These are phyloP conservation scores for Hyparrhenia diplandra DNA, from an alignment of 176 grass and related monocot species.

Conservation along the genomic window DNA sequence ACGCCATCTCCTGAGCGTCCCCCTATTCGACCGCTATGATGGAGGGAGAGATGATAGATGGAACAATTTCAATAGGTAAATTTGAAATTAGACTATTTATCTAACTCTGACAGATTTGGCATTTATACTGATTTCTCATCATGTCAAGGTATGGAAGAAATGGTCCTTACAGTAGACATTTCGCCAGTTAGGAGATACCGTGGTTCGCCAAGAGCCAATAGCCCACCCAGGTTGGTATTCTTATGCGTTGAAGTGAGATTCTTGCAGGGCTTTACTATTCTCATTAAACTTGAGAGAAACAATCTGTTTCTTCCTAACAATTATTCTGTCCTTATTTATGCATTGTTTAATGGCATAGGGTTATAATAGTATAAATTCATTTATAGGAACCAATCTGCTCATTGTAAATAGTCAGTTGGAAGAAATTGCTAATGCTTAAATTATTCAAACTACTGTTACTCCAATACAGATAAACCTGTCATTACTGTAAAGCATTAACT, in stretches of 20 bases:
- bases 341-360: too few species aligned
- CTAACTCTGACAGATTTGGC: not conserved
- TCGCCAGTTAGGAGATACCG: slow-evolving; percentile 47
- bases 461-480: slow-evolving; percentile 8
- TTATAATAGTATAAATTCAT: not conserved
- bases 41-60: slow-evolving; percentile 56
- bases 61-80: slow-evolving; percentile 60
- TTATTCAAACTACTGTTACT: slow-evolving; percentile 8
- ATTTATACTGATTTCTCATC: slow-evolving; percentile 7
- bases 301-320: not conserved
- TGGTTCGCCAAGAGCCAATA: slow-evolving; percentile 44
- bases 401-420: not conserved
- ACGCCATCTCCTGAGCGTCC: slow-evolving; percentile 72
- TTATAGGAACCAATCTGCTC: not conserved
- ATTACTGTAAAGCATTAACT: not conserved
- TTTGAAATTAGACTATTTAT: not conserved
- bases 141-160: slow-evolving; percentile 48
- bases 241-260: slow-evolving; percentile 5
- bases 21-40: slow-evolving; percentile 44
- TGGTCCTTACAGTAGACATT: slow-evolving; percentile 37
- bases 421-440: not conserved
- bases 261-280: not conserved
- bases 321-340: too few species aligned
- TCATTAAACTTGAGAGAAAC: not conserved
- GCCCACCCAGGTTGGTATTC: slow-evolving; percentile 56